A percentile compares a stretch with the other conserved stretches of the same genome.
phyloP scores from a whole-genome alignment of 345 rosid species.

The Gossypium longicalyx region DNA sequence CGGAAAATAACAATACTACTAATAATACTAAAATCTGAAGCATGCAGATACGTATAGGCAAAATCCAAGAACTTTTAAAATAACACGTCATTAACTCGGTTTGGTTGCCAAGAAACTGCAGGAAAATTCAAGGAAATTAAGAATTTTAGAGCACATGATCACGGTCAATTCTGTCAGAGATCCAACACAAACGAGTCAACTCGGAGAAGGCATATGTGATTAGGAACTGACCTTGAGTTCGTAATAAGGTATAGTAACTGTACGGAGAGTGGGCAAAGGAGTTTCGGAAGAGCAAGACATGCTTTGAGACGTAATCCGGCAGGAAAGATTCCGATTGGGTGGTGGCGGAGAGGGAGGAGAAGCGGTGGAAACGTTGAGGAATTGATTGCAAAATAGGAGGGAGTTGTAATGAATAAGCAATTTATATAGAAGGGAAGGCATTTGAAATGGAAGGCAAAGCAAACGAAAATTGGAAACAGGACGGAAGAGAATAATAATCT shows the following conservation, averaged over 20 bases:
- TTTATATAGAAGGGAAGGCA: neutral
- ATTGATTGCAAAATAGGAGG: neutral
- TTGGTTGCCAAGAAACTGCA: constrained; percentile 1
- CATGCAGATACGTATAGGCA: neutral
- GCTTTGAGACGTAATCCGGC: constrained; percentile 22
- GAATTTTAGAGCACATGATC: neutral
- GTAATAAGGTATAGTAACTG: constrained; percentile 66
- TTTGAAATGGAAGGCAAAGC: neutral
- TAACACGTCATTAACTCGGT: constrained; percentile 5
- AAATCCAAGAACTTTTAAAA: neutral
- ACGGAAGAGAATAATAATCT: neutral
- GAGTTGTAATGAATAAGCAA: neutral
- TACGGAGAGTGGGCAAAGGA: constrained; percentile 46
- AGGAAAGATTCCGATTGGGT: constrained; percentile 14
- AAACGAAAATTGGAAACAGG: neutral
- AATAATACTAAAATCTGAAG: neutral
- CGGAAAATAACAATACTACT: neutral
- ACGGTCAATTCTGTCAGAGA: neutral
- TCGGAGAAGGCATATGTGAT: neutral
- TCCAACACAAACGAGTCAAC: neutral
- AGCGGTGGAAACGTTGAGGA: constrained; percentile 3
- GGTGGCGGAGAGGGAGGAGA: constrained; percentile 21
- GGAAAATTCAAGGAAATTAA: constrained; percentile 9
- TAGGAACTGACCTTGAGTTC: constrained; percentile 54
- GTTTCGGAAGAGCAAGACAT: constrained; percentile 43